These are phyloP conservation scores for Fusarium sp. DNA, from an alignment of 2,329 filamentous ascomycete genomes.

Conservation along the genomic window DNA sequence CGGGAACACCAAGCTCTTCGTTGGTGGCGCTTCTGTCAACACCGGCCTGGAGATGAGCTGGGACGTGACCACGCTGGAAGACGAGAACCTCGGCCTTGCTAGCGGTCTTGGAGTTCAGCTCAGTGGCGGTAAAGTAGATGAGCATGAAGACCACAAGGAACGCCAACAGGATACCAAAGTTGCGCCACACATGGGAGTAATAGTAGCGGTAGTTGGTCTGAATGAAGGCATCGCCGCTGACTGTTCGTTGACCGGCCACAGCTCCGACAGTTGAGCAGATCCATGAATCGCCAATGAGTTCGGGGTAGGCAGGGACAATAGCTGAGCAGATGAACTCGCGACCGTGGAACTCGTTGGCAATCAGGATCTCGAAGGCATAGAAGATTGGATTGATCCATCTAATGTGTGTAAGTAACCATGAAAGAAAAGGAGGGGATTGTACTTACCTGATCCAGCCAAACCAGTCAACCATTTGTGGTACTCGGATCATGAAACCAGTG, in stretches of 20 bases:
- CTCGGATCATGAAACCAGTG: constrained; percentile 43
- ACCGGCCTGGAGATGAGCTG: constrained; percentile 52
- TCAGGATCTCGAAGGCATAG: constrained; percentile 78
- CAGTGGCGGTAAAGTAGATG: constrained; percentile 71
- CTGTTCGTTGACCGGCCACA: constrained; percentile 61
- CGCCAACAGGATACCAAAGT: constrained; percentile 74
- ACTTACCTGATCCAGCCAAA: constrained; percentile 70
- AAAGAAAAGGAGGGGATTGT: too few species aligned
- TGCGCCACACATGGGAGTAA: constrained; percentile 71
- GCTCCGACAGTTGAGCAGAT: constrained; percentile 67
- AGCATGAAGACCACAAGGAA: constrained; percentile 73
- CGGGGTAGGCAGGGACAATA: constrained; percentile 60
- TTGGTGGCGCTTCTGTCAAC: constrained; percentile 42
- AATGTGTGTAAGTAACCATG: constrained; percentile 51
- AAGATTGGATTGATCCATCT: constrained; percentile 80
- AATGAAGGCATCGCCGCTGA: constrained; percentile 72
- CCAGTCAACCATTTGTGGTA: constrained; percentile 68
- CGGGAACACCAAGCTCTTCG: constrained; percentile 48
- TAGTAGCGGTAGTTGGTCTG: constrained; percentile 65
- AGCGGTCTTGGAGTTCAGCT: constrained; percentile 71
- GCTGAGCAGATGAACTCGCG: constrained; percentile 66
- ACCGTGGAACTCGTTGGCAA: constrained; percentile 77
- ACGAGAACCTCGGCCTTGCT: constrained; percentile 77
- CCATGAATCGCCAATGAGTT: constrained; percentile 58
- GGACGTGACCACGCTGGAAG: constrained; percentile 68